phyloP scores from a whole-genome alignment of 2,329 filamentous ascomycete species.

The Parascedosporium putredinis region DNA sequence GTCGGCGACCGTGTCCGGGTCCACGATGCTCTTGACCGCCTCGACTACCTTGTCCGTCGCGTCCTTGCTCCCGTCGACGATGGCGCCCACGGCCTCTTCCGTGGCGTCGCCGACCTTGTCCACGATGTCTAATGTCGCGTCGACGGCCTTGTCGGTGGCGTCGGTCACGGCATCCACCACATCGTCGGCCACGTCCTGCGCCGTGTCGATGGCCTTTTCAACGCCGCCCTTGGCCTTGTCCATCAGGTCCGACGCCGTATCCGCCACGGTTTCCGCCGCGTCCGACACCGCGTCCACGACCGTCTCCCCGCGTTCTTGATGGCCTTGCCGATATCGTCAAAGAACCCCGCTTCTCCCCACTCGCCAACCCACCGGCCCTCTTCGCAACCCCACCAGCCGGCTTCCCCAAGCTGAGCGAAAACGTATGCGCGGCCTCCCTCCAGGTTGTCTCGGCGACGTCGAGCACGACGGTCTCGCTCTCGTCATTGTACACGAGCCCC shows the following conservation, averaged over 20 bases:
- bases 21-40: neutral
- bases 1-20: neutral
- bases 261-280: neutral
- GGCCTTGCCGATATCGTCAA: neutral
- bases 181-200: neutral
- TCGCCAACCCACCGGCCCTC: neutral
- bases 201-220: neutral
- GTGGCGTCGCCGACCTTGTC: neutral
- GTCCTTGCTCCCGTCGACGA: neutral
- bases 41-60: neutral
- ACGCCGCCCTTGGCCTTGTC: neutral
- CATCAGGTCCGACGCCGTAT: neutral
- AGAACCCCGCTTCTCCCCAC: neutral
- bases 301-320: neutral
- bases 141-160: neutral
- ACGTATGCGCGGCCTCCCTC: neutral
- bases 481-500: neutral
- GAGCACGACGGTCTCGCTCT: neutral
- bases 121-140: neutral
- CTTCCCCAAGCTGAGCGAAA: neutral
- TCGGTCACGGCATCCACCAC: neutral
- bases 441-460: neutral
- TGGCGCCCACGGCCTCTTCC: neutral
- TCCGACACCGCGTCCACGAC: neutral
- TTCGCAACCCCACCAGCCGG: neutral